A percentile compares a stretch with the other conserved stretches of the same genome.
Conservation (phyloP, 2,329 filamentous ascomycete species). For the Cercospora zeae-maydis region DNA sequence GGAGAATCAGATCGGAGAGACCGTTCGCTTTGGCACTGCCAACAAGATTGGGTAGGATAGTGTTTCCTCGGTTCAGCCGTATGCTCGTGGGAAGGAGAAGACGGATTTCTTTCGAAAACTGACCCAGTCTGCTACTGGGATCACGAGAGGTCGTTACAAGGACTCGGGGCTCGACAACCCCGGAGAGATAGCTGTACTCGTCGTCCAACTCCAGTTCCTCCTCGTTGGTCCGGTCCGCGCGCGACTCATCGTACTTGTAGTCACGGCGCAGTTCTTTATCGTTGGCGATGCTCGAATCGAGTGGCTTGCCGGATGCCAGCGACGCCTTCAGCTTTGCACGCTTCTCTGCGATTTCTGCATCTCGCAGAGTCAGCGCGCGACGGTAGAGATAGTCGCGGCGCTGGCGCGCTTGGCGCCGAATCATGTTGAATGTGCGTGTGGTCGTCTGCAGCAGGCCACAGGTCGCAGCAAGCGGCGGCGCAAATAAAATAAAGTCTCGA, state of each 20-base stretch:
- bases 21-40: slow-evolving; percentile 74
- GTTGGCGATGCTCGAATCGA: slow-evolving; percentile 77
- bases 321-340: slow-evolving; percentile 81
- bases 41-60: slow-evolving; percentile 82
- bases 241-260: slow-evolving; percentile 89
- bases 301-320: slow-evolving; percentile 80
- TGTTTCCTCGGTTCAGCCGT: slow-evolving; percentile 84
- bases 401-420: slow-evolving; percentile 71
- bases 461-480: neutral
- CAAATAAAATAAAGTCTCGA: neutral
- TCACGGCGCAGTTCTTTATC: slow-evolving; percentile 81
- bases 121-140: slow-evolving; percentile 76
- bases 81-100: slow-evolving; percentile 80
- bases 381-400: slow-evolving; percentile 87
- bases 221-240: slow-evolving; percentile 62
- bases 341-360: slow-evolving; percentile 91
- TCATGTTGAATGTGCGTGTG: slow-evolving; percentile 27
- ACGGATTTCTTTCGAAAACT: slow-evolving; percentile 89
- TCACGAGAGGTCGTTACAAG: slow-evolving; percentile 88
- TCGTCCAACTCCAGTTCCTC: slow-evolving; percentile 76
- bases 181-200: slow-evolving; percentile 87
- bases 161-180: slow-evolving; percentile 82
- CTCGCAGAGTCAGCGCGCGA: slow-evolving; percentile 77
- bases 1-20: slow-evolving; percentile 77
- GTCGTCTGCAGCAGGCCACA: slow-evolving; percentile 26